phyloP scores from a whole-genome alignment of 805 yeast genomes.

The Metschnikowia dekortorum region DNA sequence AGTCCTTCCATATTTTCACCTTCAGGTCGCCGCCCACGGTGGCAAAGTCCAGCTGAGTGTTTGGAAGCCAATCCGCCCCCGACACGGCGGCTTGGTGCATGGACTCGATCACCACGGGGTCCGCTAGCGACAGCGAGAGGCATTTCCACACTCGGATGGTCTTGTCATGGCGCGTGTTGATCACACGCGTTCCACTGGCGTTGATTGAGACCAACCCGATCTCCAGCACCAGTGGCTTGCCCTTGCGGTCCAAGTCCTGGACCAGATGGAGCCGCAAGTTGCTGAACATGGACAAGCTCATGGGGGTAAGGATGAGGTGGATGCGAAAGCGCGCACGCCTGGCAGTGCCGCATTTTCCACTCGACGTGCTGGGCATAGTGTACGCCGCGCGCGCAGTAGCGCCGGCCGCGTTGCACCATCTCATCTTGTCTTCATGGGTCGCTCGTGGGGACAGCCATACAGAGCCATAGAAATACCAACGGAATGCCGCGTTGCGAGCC shows the following conservation, averaged over 20 bases:
- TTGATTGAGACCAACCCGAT: constrained; percentile 38
- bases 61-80: constrained; percentile 47
- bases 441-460: no score
- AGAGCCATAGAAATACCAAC: no score
- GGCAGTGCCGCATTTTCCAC: neutral
- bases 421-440: no score
- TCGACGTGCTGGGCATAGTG: neutral
- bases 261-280: constrained; percentile 4
- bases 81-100: constrained; percentile 40
- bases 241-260: constrained; percentile 12
- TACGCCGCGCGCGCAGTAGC: no score
- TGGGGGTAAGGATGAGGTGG: neutral
- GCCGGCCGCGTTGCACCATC: no score
- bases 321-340: neutral
- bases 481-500: no score
- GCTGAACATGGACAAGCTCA: constrained; percentile 8
- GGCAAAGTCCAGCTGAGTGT: constrained; percentile 40
- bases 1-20: constrained; percentile 30
- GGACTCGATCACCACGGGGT: constrained; percentile 37
- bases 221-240: constrained; percentile 22
- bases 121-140: constrained; percentile 23
- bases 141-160: constrained; percentile 40
- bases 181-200: constrained; percentile 38
- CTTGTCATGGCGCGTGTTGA: constrained; percentile 40
- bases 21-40: constrained; percentile 46